Evolutionary conservation across 768 basidiomycete species (phyloP).

Genomic region (Mycena rebaudengoi): DNA sequence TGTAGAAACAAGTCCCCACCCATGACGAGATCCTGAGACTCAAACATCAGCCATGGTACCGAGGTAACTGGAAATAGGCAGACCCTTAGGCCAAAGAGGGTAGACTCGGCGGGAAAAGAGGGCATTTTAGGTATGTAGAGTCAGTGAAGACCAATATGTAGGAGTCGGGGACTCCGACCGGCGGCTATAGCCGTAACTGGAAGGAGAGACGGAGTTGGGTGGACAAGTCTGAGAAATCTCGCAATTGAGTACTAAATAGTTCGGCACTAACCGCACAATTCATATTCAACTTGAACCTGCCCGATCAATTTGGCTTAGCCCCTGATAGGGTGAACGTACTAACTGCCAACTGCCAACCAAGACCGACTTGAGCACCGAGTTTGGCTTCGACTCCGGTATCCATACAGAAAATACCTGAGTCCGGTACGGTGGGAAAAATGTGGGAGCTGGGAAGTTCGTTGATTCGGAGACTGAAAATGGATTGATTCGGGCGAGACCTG

Average conservation of each 20-base stretch:
- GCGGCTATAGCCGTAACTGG: not conserved
- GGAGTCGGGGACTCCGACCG: not conserved
- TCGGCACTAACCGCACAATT: not conserved
- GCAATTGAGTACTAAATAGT: not conserved
- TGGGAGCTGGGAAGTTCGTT: too few relatives aligned
- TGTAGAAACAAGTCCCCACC: too few relatives aligned
- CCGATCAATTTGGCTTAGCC: not conserved
- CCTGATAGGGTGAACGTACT: too few relatives aligned
- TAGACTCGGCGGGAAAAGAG: not conserved
- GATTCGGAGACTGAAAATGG: too few relatives aligned
- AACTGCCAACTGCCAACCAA: not conserved
- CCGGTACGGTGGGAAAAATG: too few relatives aligned
- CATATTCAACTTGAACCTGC: not conserved
- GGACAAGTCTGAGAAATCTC: not conserved
- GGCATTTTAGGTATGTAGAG: not conserved
- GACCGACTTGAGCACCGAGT: too few relatives aligned
- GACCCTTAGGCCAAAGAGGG: too few relatives aligned
- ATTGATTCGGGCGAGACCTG: too few relatives aligned
- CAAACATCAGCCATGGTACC: not conserved
- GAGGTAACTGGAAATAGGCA: not conserved
- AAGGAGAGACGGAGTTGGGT: not conserved
- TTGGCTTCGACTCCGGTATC: too few relatives aligned
- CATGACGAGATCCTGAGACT: not conserved
- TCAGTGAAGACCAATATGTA: not conserved
- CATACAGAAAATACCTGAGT: too few relatives aligned